These are phyloP conservation scores for Gossypium davidsonii DNA, from an alignment of 441 rosid species.

Conservation along the genomic window DNA sequence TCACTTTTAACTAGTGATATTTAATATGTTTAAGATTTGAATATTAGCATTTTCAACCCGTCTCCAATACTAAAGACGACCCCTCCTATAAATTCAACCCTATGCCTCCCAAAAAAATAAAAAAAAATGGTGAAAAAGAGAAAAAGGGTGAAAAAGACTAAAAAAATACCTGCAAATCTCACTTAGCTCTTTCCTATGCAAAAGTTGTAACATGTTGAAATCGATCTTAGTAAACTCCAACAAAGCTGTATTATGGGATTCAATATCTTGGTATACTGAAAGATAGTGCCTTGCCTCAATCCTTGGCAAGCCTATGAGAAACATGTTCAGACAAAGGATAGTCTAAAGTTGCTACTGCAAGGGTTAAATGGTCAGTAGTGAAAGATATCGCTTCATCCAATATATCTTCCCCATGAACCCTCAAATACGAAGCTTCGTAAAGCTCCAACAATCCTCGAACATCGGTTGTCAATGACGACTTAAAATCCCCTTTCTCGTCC, in stretches of 20 bases:
- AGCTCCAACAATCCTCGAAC: neutral
- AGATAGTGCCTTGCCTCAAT: constrained; percentile 13
- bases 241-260: neutral
- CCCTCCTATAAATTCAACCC: too few species aligned
- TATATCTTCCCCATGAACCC: constrained; percentile 7
- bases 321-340: neutral
- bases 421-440: neutral
- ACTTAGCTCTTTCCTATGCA: constrained; percentile 11
- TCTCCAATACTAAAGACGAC: too few species aligned
- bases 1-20: too few species aligned
- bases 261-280: neutral
- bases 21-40: too few species aligned
- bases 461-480: neutral
- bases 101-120: too few species aligned
- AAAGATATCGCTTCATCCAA: constrained; percentile 15
- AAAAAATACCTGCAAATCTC: neutral
- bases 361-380: neutral
- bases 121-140: too few species aligned
- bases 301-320: constrained; percentile 2
- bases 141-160: neutral
- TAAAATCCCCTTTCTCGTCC: neutral
- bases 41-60: too few species aligned
- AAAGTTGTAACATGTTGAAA: constrained; percentile 12
- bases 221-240: constrained; percentile 12
- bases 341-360: neutral